Evolutionary conservation across 768 basidiomycete species (phyloP), one percentile per base, ranked within the genome.

Genomic region (Boletus tomentosulus): DNA sequence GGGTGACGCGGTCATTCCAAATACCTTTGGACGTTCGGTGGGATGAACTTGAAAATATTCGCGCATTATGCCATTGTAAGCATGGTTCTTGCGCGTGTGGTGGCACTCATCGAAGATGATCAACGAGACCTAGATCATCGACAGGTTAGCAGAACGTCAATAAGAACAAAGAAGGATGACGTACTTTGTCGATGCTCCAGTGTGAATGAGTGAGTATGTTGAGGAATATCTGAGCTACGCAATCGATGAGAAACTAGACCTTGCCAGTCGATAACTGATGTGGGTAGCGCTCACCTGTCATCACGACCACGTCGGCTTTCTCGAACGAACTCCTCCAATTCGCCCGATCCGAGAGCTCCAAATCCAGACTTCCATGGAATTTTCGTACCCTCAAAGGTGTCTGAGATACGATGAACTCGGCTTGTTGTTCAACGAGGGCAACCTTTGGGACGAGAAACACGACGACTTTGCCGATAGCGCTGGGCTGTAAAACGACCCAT

Each of bases 1-100:
- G 0, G 92, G 92, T 16, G 89, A 92, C 0, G 93, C 93, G 0
- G 93, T 95, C 85, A 96, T 88, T 3, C 93, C 93, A 56, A 95
- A 90, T n/a, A 96, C 76, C 65, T 89, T 92, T 10, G 90, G 89
- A n/a, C 86, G 76, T 19, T 72, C 62, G 1, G 62, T 47, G 27
- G 39, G 62, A 38, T 71, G 75, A 42, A 66, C 73, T 50, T 75
- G 75, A 56, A 77, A 83, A 64, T 84, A 81, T 45, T 83, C 76
- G 19, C 73, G 72, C 79, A 85, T 80, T 52, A 85, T 79, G 19
- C 75, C 75, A 48, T 81, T 81, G 53, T 81, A 81, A 1, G 82
- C 77, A 50, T 83, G 78, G 51, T 79, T 80, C 62, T 81, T 82
- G 50, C 74, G 70, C 0, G 77, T 74, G 54, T 84, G 81, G 54